A percentile compares a stretch with the other conserved stretches of the same genome.
phyloP scores from a whole-genome alignment of 305 asterid genomes.

The Coffea humblotiana region DNA sequence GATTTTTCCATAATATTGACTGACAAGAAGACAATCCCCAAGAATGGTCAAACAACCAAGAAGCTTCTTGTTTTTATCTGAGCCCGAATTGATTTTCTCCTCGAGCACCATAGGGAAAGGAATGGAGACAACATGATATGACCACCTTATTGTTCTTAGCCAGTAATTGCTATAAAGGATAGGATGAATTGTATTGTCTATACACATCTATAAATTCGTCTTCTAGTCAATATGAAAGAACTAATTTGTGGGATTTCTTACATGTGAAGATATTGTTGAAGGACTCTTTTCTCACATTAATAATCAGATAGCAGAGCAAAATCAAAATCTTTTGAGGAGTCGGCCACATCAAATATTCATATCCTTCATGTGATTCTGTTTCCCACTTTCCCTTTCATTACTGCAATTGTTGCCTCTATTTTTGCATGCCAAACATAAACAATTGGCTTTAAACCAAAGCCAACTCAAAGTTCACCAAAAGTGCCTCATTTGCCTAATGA shows the following conservation, averaged over 20 bases:
- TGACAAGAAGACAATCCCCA: background rate
- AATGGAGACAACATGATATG: background rate
- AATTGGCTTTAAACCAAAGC: background rate
- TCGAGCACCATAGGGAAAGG: background rate
- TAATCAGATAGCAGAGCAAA: background rate
- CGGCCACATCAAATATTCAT: conserved; percentile 12
- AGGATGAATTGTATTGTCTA: no score
- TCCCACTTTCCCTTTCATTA: no score
- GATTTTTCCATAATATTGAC: background rate
- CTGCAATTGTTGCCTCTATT: no score
- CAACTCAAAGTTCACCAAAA: background rate
- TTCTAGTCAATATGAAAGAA: background rate
- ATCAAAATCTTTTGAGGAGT: background rate
- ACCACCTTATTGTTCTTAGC: background rate
- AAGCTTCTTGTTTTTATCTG: background rate
- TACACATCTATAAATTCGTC: background rate
- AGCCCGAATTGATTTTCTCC: background rate
- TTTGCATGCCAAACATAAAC: background rate
- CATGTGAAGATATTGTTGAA: background rate
- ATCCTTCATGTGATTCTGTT: conserved; percentile 15
- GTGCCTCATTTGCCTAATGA: background rate
- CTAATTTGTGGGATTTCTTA: background rate
- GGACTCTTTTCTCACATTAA: background rate
- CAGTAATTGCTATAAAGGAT: background rate
- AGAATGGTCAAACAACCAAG: background rate